Conservation (phyloP, 1,284 basidiomycete genomes). For the Tilletiopsis washingtonensis region DNA sequence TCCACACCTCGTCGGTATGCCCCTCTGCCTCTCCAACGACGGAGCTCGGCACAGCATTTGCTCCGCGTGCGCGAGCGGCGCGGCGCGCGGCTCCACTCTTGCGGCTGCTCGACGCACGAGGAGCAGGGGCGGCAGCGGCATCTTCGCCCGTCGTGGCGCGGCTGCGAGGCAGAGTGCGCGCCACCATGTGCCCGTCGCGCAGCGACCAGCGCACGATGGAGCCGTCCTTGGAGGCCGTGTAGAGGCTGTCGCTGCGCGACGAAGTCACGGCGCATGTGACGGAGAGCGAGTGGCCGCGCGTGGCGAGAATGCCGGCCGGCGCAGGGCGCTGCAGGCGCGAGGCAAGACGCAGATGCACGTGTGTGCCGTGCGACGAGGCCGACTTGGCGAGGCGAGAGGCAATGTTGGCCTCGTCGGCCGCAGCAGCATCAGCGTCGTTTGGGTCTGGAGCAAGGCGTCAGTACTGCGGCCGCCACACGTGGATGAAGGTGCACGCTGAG, state of each 20-base stretch:
- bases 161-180: too few species aligned
- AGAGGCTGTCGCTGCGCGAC: slow-evolving; percentile 60
- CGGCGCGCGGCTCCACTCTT: slow-evolving; percentile 8
- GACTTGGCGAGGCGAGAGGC: slow-evolving; percentile 61
- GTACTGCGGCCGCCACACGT: background rate
- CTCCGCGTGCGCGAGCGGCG: slow-evolving; percentile 3
- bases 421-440: slow-evolving; percentile 77
- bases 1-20: slow-evolving; percentile 76
- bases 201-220: slow-evolving; percentile 38
- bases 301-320: slow-evolving; percentile 45
- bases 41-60: too few species aligned
- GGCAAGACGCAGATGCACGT: too few species aligned
- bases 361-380: slow-evolving; percentile 52
- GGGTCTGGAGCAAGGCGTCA: slow-evolving; percentile 4
- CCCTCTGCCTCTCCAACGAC: slow-evolving; percentile 53
- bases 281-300: slow-evolving; percentile 65
- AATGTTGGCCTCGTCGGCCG: slow-evolving; percentile 84
- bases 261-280: slow-evolving; percentile 69
- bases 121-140: too few species aligned
- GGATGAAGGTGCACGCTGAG: background rate
- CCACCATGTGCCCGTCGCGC: slow-evolving; percentile 34
- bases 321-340: too few species aligned
- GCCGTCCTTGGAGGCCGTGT: slow-evolving; percentile 39
- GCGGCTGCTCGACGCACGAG: background rate
- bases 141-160: too few species aligned